phyloP scores from a whole-genome alignment of 345 rosid species.

The Salix caprea region DNA sequence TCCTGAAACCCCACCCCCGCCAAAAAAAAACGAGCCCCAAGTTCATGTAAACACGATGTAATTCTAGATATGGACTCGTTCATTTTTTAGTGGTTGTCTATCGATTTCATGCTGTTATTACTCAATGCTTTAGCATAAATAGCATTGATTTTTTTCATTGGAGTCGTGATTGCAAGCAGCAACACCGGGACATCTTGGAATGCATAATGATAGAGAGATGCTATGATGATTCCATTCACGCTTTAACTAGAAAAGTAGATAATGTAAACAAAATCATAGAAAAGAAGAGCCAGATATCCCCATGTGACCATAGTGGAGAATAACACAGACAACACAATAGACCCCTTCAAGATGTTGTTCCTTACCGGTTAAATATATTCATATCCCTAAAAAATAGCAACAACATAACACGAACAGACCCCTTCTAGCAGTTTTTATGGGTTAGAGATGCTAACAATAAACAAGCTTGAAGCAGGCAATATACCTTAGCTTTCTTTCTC shows the following conservation, averaged over 20 bases:
- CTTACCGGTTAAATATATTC: neutral
- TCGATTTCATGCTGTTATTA: neutral
- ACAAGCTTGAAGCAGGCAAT: neutral
- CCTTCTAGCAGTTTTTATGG: neutral
- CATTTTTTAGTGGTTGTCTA: neutral
- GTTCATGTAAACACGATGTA: too few species aligned
- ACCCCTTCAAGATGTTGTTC: neutral
- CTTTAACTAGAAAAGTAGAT: neutral
- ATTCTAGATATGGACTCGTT: too few species aligned
- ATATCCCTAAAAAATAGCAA: neutral
- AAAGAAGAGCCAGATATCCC: neutral
- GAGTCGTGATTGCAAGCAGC: neutral
- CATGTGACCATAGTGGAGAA: neutral
- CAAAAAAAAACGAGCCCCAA: too few species aligned
- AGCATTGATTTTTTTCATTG: neutral
- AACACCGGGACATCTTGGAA: neutral
- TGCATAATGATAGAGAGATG: neutral
- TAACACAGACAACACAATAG: neutral
- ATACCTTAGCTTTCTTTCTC: slow-evolving; percentile 76
- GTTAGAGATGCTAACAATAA: neutral
- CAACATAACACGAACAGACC: neutral
- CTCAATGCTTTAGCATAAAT: neutral
- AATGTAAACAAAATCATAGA: neutral
- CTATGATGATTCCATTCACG: neutral
- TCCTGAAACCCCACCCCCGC: too few species aligned